A percentile compares a stretch with the other conserved stretches of the same genome.
phyloP scores from a whole-genome alignment of 1,284 basidiomycete species.

The Ustilago shanxiensis region DNA sequence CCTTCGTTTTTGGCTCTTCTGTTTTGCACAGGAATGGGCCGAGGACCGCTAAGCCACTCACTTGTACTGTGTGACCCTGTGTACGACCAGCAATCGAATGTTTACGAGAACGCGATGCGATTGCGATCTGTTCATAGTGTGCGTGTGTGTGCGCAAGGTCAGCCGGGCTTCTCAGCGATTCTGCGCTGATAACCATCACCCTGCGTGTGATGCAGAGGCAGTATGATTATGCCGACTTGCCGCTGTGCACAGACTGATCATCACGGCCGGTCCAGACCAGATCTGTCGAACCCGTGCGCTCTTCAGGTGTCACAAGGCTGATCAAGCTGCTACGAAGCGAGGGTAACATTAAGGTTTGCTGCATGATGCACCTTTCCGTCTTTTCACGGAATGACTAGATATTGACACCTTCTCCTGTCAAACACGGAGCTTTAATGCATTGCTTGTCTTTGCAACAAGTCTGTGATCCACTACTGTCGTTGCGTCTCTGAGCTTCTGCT shows the following conservation, averaged over 20 bases:
- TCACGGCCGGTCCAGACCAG: too few species aligned
- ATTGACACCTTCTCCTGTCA: constrained; percentile 17
- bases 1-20: too few species aligned
- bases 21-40: constrained; percentile 69
- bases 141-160: not conserved
- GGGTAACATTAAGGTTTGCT: not conserved
- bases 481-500: not conserved
- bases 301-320: not conserved
- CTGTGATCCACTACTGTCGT: too few species aligned
- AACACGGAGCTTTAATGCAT: not conserved
- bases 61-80: not conserved
- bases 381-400: constrained; percentile 24
- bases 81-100: constrained; percentile 6
- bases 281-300: not conserved
- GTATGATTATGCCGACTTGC: too few species aligned
- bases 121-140: not conserved
- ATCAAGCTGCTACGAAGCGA: too few species aligned
- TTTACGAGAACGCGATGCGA: constrained; percentile 4
- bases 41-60: constrained; percentile 60
- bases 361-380: constrained; percentile 5
- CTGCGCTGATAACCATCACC: too few species aligned
- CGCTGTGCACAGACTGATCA: too few species aligned
- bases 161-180: too few species aligned
- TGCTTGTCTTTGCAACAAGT: too few species aligned
- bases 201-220: too few species aligned